Base-by-base conservation (phyloP, 106 monocot genomes). In the Gastrodia elata region DNA sequence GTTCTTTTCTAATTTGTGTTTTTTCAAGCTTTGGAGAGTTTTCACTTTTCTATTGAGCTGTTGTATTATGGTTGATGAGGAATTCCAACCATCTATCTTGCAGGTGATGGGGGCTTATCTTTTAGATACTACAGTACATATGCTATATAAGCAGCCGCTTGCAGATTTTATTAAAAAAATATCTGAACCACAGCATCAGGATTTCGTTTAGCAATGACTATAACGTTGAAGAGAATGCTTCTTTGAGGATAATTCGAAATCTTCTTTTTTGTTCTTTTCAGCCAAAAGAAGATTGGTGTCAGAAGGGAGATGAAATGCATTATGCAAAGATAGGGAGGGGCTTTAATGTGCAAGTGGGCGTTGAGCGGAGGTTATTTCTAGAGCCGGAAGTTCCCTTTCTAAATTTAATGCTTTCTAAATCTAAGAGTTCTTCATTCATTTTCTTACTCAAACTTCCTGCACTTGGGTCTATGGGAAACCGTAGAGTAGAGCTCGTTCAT, bases 301-400 rank as follows among this genome's bases (percentile, higher is more conserved):
- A 28, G 59, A 59, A 26, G 14, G 34, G 65, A 32, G 65, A 65
- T 32, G 65, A n/a, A 65, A 67, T 67, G 67, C 36, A 67, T 0
- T 34, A 16, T 38, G 61, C 67, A 37, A 67, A 20, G 18, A 40
- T 37, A 26, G 69, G 69, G n/a, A n/a, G n/a, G 39, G 38, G 35
- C 26, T 57, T 70, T 57, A 10, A 35, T 39, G 38, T 78, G 65
- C 55, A 32, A 10, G 48, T 39, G 72, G 84, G 13, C 64, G 34
- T 8, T 27, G 65, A 16, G 72, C 55, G 73, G 87, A 83, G 39
- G 33, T 0, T 56, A 16, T 88, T 3, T 90, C 90, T 14, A 82
- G 76, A 68, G 95, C 92, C 27, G 90, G 88, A 15, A 97, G 96
- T n/a, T n/a, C n/a, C 81, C 92, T 86, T 30, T 92, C 84, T 76